Evolutionary conservation across 306 rosid species (phyloP).

Genomic region (Gillenia trifoliata): DNA sequence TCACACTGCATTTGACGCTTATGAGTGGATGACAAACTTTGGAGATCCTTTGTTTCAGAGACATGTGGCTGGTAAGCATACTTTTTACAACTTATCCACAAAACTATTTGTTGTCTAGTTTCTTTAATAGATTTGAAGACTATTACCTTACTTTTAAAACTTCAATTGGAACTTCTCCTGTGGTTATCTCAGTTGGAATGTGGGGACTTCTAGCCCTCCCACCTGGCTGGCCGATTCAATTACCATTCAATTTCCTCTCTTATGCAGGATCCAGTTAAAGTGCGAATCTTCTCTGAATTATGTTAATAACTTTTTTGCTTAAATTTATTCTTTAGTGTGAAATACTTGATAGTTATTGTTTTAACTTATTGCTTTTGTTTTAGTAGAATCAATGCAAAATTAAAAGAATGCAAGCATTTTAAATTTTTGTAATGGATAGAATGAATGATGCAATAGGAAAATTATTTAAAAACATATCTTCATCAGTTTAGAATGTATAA

Average conservation of each 20-base stretch:
- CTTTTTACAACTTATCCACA: not conserved
- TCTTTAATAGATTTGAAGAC: not conserved
- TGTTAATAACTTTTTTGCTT: not conserved
- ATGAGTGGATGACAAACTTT: slow-evolving; percentile 75
- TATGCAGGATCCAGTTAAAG: slow-evolving; percentile 82
- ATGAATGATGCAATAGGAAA: not conserved
- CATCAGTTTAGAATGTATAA: no score
- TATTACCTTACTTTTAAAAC: not conserved
- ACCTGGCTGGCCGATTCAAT: slow-evolving; percentile 66
- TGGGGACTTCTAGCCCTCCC: slow-evolving; percentile 94
- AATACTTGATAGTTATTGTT: not conserved
- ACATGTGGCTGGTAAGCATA: slow-evolving; percentile 68
- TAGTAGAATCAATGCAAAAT: not conserved
- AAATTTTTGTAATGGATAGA: not conserved
- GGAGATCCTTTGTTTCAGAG: slow-evolving; percentile 93
- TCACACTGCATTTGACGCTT: slow-evolving; percentile 90
- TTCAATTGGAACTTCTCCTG: not conserved
- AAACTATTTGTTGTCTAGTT: not conserved
- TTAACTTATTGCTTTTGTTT: not conserved
- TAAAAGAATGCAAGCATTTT: slow-evolving; percentile 17
- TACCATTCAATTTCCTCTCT: slow-evolving; percentile 65
- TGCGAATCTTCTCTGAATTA: slow-evolving; percentile 1
- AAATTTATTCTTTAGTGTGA: slow-evolving; percentile 29
- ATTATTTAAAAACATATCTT: not conserved
- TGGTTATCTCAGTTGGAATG: slow-evolving; percentile 57